Evolutionary conservation across 345 rosid genomes (phyloP), one percentile per base, ranked within the genome.

Genomic region (Gynandropsis gynandra): DNA sequence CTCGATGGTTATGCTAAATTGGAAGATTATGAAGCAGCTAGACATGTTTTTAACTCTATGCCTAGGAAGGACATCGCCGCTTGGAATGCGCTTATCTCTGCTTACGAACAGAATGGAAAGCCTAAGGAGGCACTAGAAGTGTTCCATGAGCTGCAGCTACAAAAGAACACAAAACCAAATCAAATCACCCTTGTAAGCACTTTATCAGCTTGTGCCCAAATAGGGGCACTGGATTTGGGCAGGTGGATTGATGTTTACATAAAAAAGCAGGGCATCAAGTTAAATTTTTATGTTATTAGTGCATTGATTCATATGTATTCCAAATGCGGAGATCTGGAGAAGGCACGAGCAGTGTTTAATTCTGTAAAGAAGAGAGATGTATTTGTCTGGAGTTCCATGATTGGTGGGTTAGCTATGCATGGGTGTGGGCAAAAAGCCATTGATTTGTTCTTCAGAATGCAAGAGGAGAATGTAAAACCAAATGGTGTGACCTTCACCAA

Each of bases 241-340:
- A 40, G 41, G 24, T 66, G 72, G 79, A 71, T 85, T 51, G 78
- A 82, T 65, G 66, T 52, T 18, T 73, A 75, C 56, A 59, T 82
- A 9, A 66, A 71, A 66, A 80, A 74, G 27, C 74, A 65, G 1
- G 70, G 67, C 4, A 71, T 82, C 35, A 72, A 47, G 61, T 60
- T 80, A 59, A 82, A 76, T 63, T 76, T 77, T 52, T 67, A 74
- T 48, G 70, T 82, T 17, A 63, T 77, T 4, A 80, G 89, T 12
- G 62, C 90, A 8, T 72, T 85, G 54, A 80, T 85, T 57, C 90
- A 85, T 62, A 78, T 85, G 90, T 85, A 82, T 72, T 69, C 90
- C 7, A 80, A 85, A 66, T 73, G 95, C 34, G 95, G 95, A 16
- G 76, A 80, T 66, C 61, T 85, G 16, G 78, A 72, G 42, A 76